A percentile compares a stretch with the other conserved stretches of the same genome.
These are phyloP conservation scores for Cercospora canescens DNA, from an alignment of 2,329 filamentous ascomycete species.

Conservation along the genomic window DNA sequence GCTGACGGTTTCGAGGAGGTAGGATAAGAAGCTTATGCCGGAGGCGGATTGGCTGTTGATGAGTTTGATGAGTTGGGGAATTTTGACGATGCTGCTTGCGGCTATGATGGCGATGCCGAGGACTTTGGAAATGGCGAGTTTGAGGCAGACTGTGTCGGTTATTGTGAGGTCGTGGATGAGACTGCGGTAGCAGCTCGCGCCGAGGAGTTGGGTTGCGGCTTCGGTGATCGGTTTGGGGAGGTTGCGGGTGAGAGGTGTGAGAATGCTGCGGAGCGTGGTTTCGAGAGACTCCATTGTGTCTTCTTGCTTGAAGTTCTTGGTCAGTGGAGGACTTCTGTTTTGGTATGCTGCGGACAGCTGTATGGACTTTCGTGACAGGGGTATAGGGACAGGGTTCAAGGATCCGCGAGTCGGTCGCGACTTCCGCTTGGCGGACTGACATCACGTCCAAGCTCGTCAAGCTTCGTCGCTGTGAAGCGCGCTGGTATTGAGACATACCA, in stretches of 20 bases:
- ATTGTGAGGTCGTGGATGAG: constrained; percentile 84
- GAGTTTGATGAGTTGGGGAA: constrained; percentile 95
- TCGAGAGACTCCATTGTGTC: constrained; percentile 49
- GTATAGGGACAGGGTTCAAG: not conserved
- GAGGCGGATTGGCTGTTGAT: constrained; percentile 75
- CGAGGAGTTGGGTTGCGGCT: constrained; percentile 76
- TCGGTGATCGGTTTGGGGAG: constrained; percentile 71
- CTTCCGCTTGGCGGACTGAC: not conserved
- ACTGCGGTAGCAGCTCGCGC: constrained; percentile 78
- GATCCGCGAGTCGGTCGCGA: not conserved
- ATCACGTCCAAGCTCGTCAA: constrained; percentile 4
- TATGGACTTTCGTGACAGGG: constrained; percentile 7
- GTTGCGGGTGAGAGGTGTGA: constrained; percentile 49
- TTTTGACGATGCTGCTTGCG: constrained; percentile 88
- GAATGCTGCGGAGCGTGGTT: constrained; percentile 42
- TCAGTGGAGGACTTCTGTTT: not conserved
- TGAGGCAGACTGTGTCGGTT: constrained; percentile 75
- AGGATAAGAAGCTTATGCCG: constrained; percentile 86
- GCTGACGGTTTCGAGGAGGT: constrained; percentile 84
- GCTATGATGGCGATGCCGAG: constrained; percentile 92
- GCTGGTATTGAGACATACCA: not conserved
- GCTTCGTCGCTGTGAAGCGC: not conserved
- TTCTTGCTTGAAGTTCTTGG: not conserved
- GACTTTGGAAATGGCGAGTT: constrained; percentile 86
- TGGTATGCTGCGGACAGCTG: constrained; percentile 5